Conservation (phyloP, 2,329 filamentous ascomycete genomes). For the Aspergillus texensis region DNA sequence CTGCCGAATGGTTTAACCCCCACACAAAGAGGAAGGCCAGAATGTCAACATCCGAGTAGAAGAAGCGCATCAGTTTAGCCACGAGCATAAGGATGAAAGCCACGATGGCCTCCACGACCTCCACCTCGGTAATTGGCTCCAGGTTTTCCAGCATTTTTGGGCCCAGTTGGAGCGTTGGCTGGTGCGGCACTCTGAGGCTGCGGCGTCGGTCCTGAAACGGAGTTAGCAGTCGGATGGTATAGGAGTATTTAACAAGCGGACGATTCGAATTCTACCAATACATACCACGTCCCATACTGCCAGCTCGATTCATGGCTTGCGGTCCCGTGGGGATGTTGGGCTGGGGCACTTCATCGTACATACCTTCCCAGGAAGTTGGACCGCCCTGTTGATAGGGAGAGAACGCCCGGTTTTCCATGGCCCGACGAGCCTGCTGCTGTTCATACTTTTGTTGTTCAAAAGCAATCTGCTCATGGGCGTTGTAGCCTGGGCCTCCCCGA, state of each 20-base stretch:
- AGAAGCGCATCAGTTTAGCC: constrained; percentile 17
- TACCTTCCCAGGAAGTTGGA: constrained; percentile 92
- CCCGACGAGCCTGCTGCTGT: constrained; percentile 64
- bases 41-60: neutral
- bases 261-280: constrained; percentile 25
- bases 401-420: constrained; percentile 46
- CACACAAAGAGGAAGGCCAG: neutral
- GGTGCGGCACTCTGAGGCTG: constrained; percentile 60
- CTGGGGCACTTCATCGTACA: constrained; percentile 95
- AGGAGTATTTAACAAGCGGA: neutral
- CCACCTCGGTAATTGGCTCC: constrained; percentile 93
- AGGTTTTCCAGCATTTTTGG: constrained; percentile 90
- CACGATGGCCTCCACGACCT: constrained; percentile 71
- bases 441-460: constrained; percentile 81
- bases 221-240: constrained; percentile 28
- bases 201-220: constrained; percentile 41
- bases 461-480: constrained; percentile 70
- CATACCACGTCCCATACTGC: constrained; percentile 46
- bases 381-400: constrained; percentile 57
- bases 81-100: constrained; percentile 76
- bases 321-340: constrained; percentile 65
- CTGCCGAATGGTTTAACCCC: neutral
- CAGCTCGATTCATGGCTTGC: constrained; percentile 49
- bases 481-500: constrained; percentile 60
- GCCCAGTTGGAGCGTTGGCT: constrained; percentile 87